phyloP scores from a whole-genome alignment of 2,329 filamentous ascomycete genomes.

The Alternaria viburni region DNA sequence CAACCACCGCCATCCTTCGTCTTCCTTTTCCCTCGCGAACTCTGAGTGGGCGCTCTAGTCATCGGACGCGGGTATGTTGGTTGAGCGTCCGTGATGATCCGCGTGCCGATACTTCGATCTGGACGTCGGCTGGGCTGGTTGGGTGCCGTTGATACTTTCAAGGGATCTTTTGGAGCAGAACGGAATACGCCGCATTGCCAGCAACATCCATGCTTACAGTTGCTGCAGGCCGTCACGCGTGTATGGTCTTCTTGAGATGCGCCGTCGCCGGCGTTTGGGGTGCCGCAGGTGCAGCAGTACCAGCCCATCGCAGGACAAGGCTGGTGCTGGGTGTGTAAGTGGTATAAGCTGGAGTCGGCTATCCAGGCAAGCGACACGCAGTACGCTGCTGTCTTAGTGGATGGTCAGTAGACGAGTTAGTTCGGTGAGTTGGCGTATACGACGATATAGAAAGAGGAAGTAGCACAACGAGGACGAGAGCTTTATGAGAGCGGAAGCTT shows the following conservation, averaged over 20 bases:
- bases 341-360: neutral
- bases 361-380: neutral
- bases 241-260: neutral
- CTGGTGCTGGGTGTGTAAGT: neutral
- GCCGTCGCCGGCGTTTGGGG: neutral
- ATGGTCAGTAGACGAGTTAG: neutral
- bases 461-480: neutral
- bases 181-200: neutral
- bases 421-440: neutral
- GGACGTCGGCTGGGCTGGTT: neutral
- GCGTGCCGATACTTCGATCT: accelerated
- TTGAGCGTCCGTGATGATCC: neutral
- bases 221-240: neutral
- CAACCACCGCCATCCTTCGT: neutral
- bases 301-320: neutral
- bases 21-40: neutral
- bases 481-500: neutral
- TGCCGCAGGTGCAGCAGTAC: neutral
- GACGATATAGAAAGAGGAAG: neutral
- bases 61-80: neutral
- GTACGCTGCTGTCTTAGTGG: neutral
- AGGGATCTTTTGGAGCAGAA: accelerated
- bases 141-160: neutral
- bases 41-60: neutral
- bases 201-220: neutral